Evolutionary conservation across 2,329 filamentous ascomycete species (phyloP).

Genomic region (Aspergillus glaucus): DNA sequence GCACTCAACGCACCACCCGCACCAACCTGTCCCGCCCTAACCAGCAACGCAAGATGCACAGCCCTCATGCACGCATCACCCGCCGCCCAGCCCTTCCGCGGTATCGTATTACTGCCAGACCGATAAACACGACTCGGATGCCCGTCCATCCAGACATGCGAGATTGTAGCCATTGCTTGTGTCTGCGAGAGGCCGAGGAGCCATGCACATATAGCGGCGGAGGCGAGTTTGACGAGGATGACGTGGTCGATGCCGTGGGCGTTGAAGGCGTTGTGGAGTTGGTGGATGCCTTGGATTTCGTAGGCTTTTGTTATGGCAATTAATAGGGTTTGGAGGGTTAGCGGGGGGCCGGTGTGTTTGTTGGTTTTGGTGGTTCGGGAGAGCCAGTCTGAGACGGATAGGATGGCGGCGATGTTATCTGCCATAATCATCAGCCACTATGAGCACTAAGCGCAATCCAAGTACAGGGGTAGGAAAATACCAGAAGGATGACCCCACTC

Average conservation of each 20-base stretch:
- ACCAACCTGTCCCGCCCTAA: conserved; percentile 22
- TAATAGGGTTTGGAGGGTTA: conserved; percentile 30
- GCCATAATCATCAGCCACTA: not conserved
- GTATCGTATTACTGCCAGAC: conserved; percentile 27
- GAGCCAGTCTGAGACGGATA: conserved; percentile 30
- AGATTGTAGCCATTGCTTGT: conserved; percentile 31
- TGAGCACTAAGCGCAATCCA: not conserved
- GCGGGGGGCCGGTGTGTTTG: conserved; percentile 10
- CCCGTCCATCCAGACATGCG: conserved; percentile 37
- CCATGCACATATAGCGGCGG: conserved; percentile 33
- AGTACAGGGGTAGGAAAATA: conserved; percentile 3
- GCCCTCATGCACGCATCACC: conserved; percentile 38
- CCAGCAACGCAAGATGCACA: conserved; percentile 31
- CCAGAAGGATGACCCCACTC: conserved; percentile 41
- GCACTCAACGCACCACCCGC: conserved; percentile 23
- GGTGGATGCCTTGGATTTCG: conserved; percentile 38
- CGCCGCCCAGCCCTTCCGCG: conserved; percentile 40
- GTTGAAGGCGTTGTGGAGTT: conserved; percentile 35
- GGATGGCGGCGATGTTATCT: conserved; percentile 38
- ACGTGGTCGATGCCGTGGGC: conserved; percentile 36
- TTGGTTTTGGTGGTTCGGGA: conserved; percentile 10
- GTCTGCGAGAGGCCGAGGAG: conserved; percentile 30
- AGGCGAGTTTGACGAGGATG: conserved; percentile 38
- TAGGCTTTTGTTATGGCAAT: conserved; percentile 36
- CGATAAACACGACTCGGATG: conserved; percentile 31